Evolutionary conservation across 805 yeast genomes (phyloP).

Genomic region (Sugiyamaella americana): DNA sequence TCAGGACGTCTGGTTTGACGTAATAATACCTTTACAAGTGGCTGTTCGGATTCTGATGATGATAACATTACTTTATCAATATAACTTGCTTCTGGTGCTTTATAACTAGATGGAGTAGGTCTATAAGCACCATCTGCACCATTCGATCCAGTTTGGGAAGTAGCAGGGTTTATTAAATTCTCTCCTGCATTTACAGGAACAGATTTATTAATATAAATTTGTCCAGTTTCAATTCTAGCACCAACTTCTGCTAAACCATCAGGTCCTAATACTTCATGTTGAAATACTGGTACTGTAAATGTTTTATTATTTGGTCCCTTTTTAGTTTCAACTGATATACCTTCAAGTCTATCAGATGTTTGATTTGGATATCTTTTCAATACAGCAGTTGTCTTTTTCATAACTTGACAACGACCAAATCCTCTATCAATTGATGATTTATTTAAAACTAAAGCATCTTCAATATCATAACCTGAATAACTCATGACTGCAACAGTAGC

Average conservation of each 20-base stretch:
- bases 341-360: constrained; percentile 84
- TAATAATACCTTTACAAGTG: constrained; percentile 81
- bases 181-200: constrained; percentile 78
- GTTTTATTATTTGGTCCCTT: constrained; percentile 37
- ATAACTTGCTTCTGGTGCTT: constrained; percentile 93
- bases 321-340: constrained; percentile 67
- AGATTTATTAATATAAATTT: constrained; percentile 86
- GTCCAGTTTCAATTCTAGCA: constrained; percentile 82
- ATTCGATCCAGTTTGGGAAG: constrained; percentile 1
- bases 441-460: constrained; percentile 93
- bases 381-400: constrained; percentile 84
- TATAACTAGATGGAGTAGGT: constrained; percentile 85
- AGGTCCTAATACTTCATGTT: constrained; percentile 80
- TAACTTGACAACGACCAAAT: constrained; percentile 94
- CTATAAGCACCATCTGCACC: constrained; percentile 57
- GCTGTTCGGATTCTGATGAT: constrained; percentile 91
- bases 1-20: constrained; percentile 98
- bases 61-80: constrained; percentile 98
- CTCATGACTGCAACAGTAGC: constrained; percentile 99
- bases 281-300: constrained; percentile 67
- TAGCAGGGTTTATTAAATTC: constrained; percentile 42
- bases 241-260: constrained; percentile 98
- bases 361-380: constrained; percentile 91
- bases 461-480: constrained; percentile 95
- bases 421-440: constrained; percentile 94